Base-by-base conservation (phyloP, 208 protist species). In the Trypanosoma vivax region DNA sequence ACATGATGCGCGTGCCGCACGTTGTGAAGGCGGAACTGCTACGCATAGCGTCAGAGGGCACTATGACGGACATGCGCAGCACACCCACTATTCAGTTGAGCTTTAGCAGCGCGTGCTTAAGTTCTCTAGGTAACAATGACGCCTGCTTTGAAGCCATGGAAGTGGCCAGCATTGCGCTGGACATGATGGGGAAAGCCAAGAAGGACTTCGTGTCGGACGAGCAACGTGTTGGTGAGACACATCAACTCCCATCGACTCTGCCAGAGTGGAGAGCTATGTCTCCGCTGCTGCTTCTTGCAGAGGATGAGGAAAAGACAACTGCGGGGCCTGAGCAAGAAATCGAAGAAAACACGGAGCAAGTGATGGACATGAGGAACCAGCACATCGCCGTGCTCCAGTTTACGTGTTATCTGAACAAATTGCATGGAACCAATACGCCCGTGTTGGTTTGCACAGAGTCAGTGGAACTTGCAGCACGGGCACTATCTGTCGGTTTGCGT, bases 1-100 rank as follows among this genome's bases (percentile, higher is more conserved):
- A 93, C 51, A 77, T 84, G 77, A 78, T 93, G 61, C 79, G 86
- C 9, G 60, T 93, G n/a, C 76, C 86, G 30, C 53, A 34, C 1
- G 39, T 60, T 4, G 81, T 85, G 59, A 50, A 72, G 47, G 41
- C 65, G 27, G 57, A 82, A 13, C 38, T 90, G 25, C 37, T 62
- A 21, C 38, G n/a, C 37, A 33, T 47, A 2, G 47, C 37, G 5
- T 46, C 56, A 5, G n/a, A 23, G 1, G 21, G 19, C 18, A 47
- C 9, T 19, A 43, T 38, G 28, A 28, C 24, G 37, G 43, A 40
- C 24, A 29, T 54, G 6, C 18, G 49, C 34, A 16, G 18, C 3
- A 41, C 55, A 21, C 34, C 46, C 16, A 33, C 43, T 45, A 25
- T 46, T 5, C 25, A 28, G 41, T 31, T 50, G 7, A 57, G 40